Evolutionary conservation across 345 rosid genomes (phyloP).

Genomic region (Brassica nigra): DNA sequence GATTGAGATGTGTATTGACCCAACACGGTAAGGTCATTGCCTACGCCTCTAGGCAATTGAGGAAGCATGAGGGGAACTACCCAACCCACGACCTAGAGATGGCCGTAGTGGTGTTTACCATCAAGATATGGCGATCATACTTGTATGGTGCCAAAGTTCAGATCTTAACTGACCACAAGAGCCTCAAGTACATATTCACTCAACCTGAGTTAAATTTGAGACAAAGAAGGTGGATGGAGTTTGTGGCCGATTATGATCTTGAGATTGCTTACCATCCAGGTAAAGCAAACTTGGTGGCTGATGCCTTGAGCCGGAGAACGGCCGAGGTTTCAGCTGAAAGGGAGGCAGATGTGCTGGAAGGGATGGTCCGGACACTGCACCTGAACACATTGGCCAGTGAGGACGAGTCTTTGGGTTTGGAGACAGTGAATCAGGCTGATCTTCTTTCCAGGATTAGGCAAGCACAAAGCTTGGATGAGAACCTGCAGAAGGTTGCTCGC

Average conservation of each 20-base stretch:
- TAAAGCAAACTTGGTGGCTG: background rate
- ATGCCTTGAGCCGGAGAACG: background rate
- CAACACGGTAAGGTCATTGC: too few species aligned
- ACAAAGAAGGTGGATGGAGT: too few species aligned
- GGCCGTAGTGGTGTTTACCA: background rate
- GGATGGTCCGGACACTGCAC: background rate
- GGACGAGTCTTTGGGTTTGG: background rate
- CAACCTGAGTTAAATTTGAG: background rate
- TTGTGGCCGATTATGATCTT: too few species aligned
- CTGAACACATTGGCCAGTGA: background rate
- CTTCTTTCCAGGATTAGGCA: background rate
- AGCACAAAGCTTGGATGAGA: background rate
- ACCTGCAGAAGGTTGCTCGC: background rate
- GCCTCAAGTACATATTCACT: background rate
- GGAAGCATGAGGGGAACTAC: background rate
- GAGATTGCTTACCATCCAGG: background rate
- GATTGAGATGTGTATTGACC: too few species aligned
- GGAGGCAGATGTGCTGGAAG: background rate
- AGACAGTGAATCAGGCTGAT: background rate
- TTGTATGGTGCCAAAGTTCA: background rate
- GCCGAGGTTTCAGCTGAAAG: background rate
- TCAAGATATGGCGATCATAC: background rate
- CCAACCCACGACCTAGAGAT: background rate
- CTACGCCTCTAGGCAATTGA: background rate
- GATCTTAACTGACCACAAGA: background rate